These are phyloP conservation scores for Anastatica hierochuntica DNA, from an alignment of 345 rosid genomes.

Conservation along the genomic window DNA sequence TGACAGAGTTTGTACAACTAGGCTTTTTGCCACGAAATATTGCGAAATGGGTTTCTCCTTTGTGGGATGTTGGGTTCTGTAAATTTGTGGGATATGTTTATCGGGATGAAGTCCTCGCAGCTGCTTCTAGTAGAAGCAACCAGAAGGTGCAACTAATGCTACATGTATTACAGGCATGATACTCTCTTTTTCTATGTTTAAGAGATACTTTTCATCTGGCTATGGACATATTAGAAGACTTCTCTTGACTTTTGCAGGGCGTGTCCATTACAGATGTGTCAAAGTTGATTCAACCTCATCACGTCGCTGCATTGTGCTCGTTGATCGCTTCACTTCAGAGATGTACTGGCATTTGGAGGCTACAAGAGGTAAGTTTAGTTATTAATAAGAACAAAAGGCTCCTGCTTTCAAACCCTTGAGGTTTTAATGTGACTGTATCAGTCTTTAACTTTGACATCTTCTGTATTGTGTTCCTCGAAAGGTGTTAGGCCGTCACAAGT, in stretches of 20 bases:
- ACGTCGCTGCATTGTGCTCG: constrained; percentile 42
- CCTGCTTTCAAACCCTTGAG: not conserved
- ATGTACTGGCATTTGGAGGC: constrained; percentile 72
- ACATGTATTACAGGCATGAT: constrained; percentile 57
- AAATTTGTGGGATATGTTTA: constrained; percentile 60
- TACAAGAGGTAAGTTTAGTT: constrained; percentile 56
- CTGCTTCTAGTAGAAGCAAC: constrained; percentile 57
- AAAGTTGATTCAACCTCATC: constrained; percentile 38
- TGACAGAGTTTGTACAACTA: constrained; percentile 55
- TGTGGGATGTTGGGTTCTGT: constrained; percentile 75
- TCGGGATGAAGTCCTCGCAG: constrained; percentile 65
- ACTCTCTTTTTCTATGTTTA: constrained; percentile 23
- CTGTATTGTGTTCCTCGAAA: constrained; percentile 18
- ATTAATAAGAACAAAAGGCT: not conserved
- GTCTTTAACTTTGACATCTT: constrained; percentile 2
- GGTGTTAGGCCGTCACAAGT: constrained; percentile 67
- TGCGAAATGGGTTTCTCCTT: constrained; percentile 87
- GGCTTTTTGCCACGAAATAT: constrained; percentile 76
- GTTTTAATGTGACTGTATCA: not conserved
- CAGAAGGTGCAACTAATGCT: constrained; percentile 60
- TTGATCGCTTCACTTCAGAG: constrained; percentile 71
- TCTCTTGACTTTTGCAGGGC: constrained; percentile 48
- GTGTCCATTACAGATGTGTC: constrained; percentile 42
- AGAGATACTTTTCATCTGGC: constrained; percentile 9
- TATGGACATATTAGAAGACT: constrained; percentile 3